A percentile compares a stretch with the other conserved stretches of the same genome.
phyloP scores from a whole-genome alignment of 1,139 yeast genomes.

The Candida gigantensis region DNA sequence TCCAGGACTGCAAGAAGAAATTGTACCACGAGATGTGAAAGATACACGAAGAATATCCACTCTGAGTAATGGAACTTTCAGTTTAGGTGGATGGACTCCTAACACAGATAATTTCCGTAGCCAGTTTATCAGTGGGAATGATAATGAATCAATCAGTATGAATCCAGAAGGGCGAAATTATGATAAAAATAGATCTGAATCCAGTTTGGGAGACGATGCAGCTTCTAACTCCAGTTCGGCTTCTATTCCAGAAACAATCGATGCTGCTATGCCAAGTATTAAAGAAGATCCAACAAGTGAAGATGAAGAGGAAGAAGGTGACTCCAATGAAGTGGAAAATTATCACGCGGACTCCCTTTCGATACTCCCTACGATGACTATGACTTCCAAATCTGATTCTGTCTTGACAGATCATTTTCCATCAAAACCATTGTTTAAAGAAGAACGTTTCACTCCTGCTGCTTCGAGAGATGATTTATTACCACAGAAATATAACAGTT shows the following conservation, averaged over 20 bases:
- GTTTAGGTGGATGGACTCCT: conserved; percentile 56
- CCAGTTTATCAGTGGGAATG: conserved; percentile 50
- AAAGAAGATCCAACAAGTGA: conserved; percentile 36
- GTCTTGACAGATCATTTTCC: conserved; percentile 29
- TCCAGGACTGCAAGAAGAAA: conserved; percentile 4
- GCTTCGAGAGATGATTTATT: conserved; percentile 22
- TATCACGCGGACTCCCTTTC: conserved; percentile 6
- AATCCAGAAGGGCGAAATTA: conserved; percentile 30
- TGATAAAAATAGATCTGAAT: conserved; percentile 29
- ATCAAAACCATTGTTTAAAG: conserved; percentile 29
- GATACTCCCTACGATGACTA: conserved; percentile 8
- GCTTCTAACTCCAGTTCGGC: conserved; percentile 21
- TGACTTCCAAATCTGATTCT: conserved; percentile 25
- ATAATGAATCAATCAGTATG: conserved; percentile 42
- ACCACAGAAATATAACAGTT: conserved; percentile 22
- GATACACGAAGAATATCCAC: conserved; percentile 36
- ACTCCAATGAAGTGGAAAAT: conserved; percentile 6
- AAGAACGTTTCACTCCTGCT: conserved; percentile 32
- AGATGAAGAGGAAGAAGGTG: conserved; percentile 15
- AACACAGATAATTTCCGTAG: conserved; percentile 51
- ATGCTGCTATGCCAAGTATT: conserved; percentile 41
- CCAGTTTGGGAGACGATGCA: conserved; percentile 25
- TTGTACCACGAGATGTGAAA: conserved; percentile 6
- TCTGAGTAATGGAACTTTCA: conserved; percentile 40
- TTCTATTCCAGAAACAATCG: conserved; percentile 44